These are phyloP conservation scores for Butyriboletus appendiculatus DNA, from an alignment of 1,284 basidiomycete genomes.

Conservation along the genomic window DNA sequence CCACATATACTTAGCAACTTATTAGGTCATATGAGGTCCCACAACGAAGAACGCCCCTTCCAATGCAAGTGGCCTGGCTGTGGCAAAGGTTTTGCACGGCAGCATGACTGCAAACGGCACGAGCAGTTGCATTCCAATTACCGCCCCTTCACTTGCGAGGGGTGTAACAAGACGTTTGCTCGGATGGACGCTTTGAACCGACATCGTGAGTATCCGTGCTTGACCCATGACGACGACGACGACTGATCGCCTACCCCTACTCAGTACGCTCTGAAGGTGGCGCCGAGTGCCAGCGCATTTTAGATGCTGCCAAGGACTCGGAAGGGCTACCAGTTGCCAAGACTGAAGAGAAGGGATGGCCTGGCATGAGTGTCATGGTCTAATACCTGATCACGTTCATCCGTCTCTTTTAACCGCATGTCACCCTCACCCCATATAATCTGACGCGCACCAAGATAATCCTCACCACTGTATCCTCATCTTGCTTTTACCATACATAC, in stretches of 20 bases:
- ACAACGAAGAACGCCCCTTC: conserved; percentile 83
- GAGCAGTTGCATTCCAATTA: conserved; percentile 80
- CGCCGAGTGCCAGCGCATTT: conserved; percentile 49
- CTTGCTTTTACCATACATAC: conserved; percentile 32
- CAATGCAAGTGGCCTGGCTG: conserved; percentile 86
- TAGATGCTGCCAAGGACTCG: conserved; percentile 34
- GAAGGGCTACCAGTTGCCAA: conserved; percentile 24
- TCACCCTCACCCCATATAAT: conserved; percentile 19
- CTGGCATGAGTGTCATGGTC: conserved; percentile 31
- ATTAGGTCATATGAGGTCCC: conserved; percentile 76
- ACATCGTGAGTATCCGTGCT: conserved; percentile 55
- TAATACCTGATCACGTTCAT: conserved; percentile 18
- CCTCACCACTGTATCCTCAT: conserved; percentile 20
- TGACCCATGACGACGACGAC: not conserved
- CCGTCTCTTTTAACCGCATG: conserved; percentile 12
- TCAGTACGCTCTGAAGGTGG: conserved; percentile 59
- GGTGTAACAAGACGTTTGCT: conserved; percentile 77
- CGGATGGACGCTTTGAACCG: conserved; percentile 80
- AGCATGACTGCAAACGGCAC: conserved; percentile 85
- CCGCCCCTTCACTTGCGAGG: conserved; percentile 74
- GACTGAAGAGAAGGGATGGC: conserved; percentile 32
- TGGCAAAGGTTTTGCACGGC: conserved; percentile 78
- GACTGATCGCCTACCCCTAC: not conserved
- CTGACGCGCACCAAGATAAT: conserved; percentile 17
- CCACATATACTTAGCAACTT: conserved; percentile 16